Evolutionary conservation across 257 asterid species (phyloP), one percentile per base, ranked within the genome.

Genomic region (Penstemon davidsonii): DNA sequence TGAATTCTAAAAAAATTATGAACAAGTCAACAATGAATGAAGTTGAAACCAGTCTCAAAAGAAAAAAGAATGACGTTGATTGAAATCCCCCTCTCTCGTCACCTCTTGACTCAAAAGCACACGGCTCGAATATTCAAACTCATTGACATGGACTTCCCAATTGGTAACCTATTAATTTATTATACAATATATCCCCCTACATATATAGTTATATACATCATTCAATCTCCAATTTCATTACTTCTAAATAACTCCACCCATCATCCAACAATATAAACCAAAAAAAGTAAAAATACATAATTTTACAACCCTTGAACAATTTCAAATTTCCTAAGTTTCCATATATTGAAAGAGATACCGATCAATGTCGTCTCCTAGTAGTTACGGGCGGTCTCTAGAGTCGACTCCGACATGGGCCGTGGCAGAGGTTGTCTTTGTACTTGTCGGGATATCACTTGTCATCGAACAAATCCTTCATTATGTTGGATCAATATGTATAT

Each of bases 341-440:
- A 25, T 25, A 25, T 25, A 25, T 25, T 0, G 33, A 2, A 25
- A 25, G 33, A 25, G 2, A 25, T 25, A 25, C 33, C 33, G 33
- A 25, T 25, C 33, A 2, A 25, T 25, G 33, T 25, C 33, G 1
- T 25, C 33, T 2, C 33, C 68, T 0, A 51, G 68, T 4, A 81
- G 82, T 33, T 83, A 73, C 47, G 84, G 80, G 76, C 63, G 89
- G 77, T 58, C 95, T 52, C 59, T 90, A 78, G 93, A 88, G 79
- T 79, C 78, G 19, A 91, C 97, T 0, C 84, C 96, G 46, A 91
- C 97, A 3, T 91, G 97, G 97, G 96, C 88, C 0, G 93, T 91
- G 10, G 92, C 97, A 10, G 88, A 81, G 0, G 85, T 91, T 38
- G 86, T 85, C 75, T 91, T 91, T 43, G 84, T 74, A 7, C 72